phyloP scores from a whole-genome alignment of 495 filamentous ascomycete genomes.

The Xanthoparmelia taractica region DNA sequence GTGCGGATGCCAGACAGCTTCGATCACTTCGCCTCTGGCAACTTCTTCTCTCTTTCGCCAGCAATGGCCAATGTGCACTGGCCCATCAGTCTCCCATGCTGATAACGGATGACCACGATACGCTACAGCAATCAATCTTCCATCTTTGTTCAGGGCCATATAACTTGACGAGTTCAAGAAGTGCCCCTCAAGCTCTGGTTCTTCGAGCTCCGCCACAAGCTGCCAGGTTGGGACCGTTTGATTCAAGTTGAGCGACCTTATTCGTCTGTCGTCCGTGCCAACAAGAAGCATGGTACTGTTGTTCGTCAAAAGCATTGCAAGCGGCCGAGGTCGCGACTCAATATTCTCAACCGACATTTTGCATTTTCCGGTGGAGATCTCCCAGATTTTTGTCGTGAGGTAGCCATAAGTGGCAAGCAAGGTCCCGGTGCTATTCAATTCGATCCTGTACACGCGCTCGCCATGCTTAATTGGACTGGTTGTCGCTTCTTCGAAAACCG shows the following conservation, averaged over 20 bases:
- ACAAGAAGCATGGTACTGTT: slow-evolving; percentile 21
- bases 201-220: slow-evolving; percentile 24
- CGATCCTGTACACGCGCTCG: slow-evolving; percentile 23
- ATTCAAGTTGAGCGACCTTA: slow-evolving; percentile 21
- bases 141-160: slow-evolving; percentile 27
- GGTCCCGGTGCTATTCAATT: slow-evolving; percentile 16
- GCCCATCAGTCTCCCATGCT: slow-evolving; percentile 27
- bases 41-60: slow-evolving; percentile 22
- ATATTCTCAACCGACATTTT: slow-evolving; percentile 18
- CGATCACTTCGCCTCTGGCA: slow-evolving; percentile 26
- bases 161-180: slow-evolving; percentile 23
- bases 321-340: slow-evolving; percentile 22
- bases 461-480: slow-evolving; percentile 21
- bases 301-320: slow-evolving; percentile 21
- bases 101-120: slow-evolving; percentile 29
- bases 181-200: slow-evolving; percentile 26
- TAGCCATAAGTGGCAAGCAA: slow-evolving; percentile 25
- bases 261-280: slow-evolving; percentile 21
- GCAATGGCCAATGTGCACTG: slow-evolving; percentile 28
- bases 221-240: slow-evolving; percentile 20
- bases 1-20: slow-evolving; percentile 28
- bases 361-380: slow-evolving; percentile 21
- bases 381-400: slow-evolving; percentile 24
- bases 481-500: slow-evolving; percentile 20
- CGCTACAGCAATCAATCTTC: slow-evolving; percentile 24